Evolutionary conservation across 768 basidiomycete species (phyloP), one percentile per base, ranked within the genome.

Genomic region (Termitomyces sp.): DNA sequence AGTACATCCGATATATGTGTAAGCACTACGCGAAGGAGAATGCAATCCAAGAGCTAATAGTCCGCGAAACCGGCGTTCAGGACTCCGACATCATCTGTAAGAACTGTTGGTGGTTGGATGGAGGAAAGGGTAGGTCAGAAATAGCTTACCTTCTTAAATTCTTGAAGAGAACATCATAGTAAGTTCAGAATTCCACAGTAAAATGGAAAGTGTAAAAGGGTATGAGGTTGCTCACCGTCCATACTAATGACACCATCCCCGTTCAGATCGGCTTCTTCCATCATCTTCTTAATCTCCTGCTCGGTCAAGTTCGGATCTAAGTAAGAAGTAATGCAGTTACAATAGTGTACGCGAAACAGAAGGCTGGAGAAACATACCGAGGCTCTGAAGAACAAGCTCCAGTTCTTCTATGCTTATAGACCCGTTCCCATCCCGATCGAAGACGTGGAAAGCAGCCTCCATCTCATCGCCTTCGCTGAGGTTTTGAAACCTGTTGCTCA

Each of bases 391-490:
- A 69, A 98, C 92, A 69, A 94, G 90, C 69, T 90, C 81, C 72
- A 97, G 73, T 78, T 98, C 96, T 1, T 89, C 87, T 4, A 89
- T 87, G 46, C 83, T 88, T 78, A 98, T 98, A 71, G 78, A 88
- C 22, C 94, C 96, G 66, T 92, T 94, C 12, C 90, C 89, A 68
- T 98, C 93, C 82, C 93, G 96, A 76, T 98, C 96, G 67, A 98
- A 98, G 53, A 94, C 73, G 60, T 74, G 73, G 69, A 82, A 81
- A 13, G 80, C 77, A 68, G 76, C 70, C 65, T 75, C 71, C 56
- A 80, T 71, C 65, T 80, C 78, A 62, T 77, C 76, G 58, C 78
- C 77, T 55, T 72, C 72, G 55, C 74, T 73, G 18, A 72, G 70
- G 53, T 73, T 73, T 49, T 68, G 66, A 62, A 77, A 69, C 64